phyloP scores from a whole-genome alignment of 2,329 filamentous ascomycete species.

The Alternaria alternata region DNA sequence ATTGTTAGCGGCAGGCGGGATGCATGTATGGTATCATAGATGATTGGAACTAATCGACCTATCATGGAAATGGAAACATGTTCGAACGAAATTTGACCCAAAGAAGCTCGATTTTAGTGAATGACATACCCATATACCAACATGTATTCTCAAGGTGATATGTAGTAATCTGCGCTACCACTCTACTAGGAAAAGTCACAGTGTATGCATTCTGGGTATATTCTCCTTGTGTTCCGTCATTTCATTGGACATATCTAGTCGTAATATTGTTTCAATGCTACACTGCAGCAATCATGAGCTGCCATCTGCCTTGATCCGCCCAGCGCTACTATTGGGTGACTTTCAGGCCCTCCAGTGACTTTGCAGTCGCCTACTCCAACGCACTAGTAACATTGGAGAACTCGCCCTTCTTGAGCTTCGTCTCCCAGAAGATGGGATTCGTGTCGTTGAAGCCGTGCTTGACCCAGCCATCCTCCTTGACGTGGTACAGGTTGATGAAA shows the following conservation, averaged over 20 bases:
- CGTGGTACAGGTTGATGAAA: conserved; percentile 98
- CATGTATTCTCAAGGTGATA: neutral
- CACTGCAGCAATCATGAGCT: neutral
- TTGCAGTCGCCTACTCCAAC: conserved; percentile 62
- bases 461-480: conserved; percentile 98
- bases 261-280: conserved; percentile 6
- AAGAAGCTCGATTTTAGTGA: neutral
- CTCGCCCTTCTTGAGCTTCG: conserved; percentile 97
- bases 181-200: neutral
- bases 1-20: neutral
- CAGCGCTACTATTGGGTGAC: neutral
- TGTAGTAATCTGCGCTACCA: neutral
- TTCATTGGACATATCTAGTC: conserved; percentile 20
- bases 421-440: conserved; percentile 99
- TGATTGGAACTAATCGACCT: conserved; percentile 1
- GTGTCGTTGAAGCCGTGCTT: conserved; percentile 98
- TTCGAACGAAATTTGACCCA: neutral
- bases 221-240: conserved; percentile 6
- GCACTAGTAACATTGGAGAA: conserved; percentile 93
- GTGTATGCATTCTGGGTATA: neutral
- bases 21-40: neutral
- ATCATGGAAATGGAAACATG: conserved; percentile 9
- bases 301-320: neutral
- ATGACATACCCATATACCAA: neutral
- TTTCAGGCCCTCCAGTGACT: neutral